Evolutionary conservation across 768 basidiomycete genomes (phyloP).

Genomic region (Leccinum subgranulosum): DNA sequence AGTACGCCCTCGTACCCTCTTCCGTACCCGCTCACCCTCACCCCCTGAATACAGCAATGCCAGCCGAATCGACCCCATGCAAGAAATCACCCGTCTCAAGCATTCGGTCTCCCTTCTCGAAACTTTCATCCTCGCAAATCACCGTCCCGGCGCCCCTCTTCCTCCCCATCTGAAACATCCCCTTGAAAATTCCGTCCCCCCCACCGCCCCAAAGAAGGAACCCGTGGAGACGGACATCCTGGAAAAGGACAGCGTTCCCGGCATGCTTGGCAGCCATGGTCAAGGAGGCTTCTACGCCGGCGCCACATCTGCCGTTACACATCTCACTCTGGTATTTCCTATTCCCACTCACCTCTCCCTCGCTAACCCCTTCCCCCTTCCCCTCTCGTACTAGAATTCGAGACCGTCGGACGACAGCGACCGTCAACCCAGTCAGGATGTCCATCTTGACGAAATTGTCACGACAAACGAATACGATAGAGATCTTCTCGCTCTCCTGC

Average conservation of each 20-base stretch:
- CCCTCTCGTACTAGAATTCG: conserved; percentile 34
- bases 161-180: conserved; percentile 29
- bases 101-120: conserved; percentile 40
- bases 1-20: conserved; percentile 13
- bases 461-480: conserved; percentile 60
- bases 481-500: conserved; percentile 67
- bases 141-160: conserved; percentile 20
- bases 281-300: conserved; percentile 74
- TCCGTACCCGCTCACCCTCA: conserved; percentile 37
- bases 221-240: conserved; percentile 43
- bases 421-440: conserved; percentile 53
- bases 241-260: conserved; percentile 51
- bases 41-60: conserved; percentile 27
- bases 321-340: conserved; percentile 54
- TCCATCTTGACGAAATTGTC: conserved; percentile 36
- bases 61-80: conserved; percentile 36
- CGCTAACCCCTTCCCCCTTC: conserved; percentile 6
- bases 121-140: conserved; percentile 33
- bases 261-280: conserved; percentile 62
- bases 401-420: conserved; percentile 52
- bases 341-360: conserved; percentile 8
- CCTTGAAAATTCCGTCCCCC: conserved; percentile 23
- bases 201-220: conserved; percentile 52
- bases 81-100: conserved; percentile 40
- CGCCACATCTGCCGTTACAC: conserved; percentile 72